Percentiles rank a stretch among this genome's conserved stretches.
Evolutionary conservation across 140 eudicot genomes (phyloP).

Genomic region (Oenanthe javanica): DNA sequence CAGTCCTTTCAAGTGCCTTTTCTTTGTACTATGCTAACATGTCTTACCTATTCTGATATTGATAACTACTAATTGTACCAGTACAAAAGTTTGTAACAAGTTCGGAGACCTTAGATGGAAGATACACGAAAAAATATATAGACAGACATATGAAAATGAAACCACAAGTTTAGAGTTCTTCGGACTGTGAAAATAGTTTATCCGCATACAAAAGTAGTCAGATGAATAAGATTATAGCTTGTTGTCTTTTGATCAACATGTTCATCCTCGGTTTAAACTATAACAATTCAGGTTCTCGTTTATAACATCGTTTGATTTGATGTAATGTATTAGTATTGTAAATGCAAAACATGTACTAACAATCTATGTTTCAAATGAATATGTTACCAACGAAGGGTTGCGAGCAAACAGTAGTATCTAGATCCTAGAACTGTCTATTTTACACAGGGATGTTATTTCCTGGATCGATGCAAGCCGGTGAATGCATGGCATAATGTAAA

Average conservation of each 20-base stretch:
- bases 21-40: too few relatives aligned
- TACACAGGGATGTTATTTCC: not conserved
- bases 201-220: not conserved
- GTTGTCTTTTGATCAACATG: not conserved
- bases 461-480: too few relatives aligned
- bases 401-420: not conserved
- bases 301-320: not conserved
- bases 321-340: too few relatives aligned
- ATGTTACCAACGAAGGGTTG: not conserved
- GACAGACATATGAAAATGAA: not conserved
- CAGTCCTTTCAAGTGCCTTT: not conserved
- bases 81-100: not conserved
- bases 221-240: not conserved
- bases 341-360: too few relatives aligned
- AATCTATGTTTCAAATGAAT: not conserved
- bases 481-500: too few relatives aligned
- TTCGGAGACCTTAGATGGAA: not conserved
- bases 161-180: not conserved
- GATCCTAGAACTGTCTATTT: not conserved
- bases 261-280: too few relatives aligned
- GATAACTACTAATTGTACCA: not conserved
- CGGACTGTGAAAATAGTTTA: too few relatives aligned
- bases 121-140: not conserved
- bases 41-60: not conserved
- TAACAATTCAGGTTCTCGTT: too few relatives aligned